Percentiles rank a stretch among this genome's conserved stretches.
phyloP scores from a whole-genome alignment of 345 rosid genomes.

The Citrus mangshanensis region DNA sequence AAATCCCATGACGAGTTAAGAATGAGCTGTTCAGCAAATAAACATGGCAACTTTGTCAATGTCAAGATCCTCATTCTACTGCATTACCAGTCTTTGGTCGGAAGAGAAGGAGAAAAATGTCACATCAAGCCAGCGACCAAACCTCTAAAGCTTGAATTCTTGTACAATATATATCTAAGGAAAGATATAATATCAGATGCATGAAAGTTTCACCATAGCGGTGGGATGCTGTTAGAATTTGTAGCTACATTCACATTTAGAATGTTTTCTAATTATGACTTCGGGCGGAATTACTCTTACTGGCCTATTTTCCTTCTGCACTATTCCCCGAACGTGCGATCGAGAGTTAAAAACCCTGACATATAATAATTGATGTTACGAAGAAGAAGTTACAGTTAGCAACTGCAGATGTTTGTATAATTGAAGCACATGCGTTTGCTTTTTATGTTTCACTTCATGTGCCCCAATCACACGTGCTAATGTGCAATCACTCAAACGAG shows the following conservation, averaged over 20 bases:
- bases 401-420: slow-evolving; percentile 13
- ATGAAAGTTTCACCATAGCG: slow-evolving; percentile 14
- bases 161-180: background rate
- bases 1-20: slow-evolving; percentile 6
- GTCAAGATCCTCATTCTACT: slow-evolving; percentile 18
- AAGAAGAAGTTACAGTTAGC: background rate
- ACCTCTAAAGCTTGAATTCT: slow-evolving; percentile 29
- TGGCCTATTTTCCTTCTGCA: background rate
- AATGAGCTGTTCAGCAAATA: slow-evolving; percentile 36
- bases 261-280: background rate
- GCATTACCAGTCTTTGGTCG: slow-evolving; percentile 15
- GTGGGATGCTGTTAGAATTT: slow-evolving; percentile 18
- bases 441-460: background rate
- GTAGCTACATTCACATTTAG: slow-evolving; percentile 22
- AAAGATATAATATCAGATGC: slow-evolving; percentile 2
- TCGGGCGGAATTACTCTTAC: background rate
- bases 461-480: slow-evolving; percentile 35
- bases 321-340: background rate
- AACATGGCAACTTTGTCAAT: slow-evolving; percentile 28
- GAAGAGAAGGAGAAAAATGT: slow-evolving; percentile 16
- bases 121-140: slow-evolving; percentile 43
- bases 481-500: slow-evolving; percentile 13
- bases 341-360: background rate
- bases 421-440: slow-evolving; percentile 12
- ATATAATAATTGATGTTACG: background rate